Base-by-base conservation (phyloP, 352 stramenopile species). In the Nothophytophthora sp. region DNA sequence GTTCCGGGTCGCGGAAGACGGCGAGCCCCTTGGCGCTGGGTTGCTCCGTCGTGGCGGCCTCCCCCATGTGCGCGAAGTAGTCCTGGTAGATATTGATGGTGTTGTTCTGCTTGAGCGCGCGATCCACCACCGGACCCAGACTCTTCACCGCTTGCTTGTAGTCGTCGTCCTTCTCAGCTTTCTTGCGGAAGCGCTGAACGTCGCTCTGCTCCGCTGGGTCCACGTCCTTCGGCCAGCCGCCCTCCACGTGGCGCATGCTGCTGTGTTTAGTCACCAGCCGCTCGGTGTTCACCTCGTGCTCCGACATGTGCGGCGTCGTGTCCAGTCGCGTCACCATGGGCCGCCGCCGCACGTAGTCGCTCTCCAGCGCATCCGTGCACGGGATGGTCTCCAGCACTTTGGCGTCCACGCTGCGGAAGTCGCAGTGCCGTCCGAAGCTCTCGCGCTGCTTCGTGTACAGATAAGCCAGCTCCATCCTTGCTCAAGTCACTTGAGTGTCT, bases 61-160 rank as follows among this genome's bases (percentile, higher is more conserved):
- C 87, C 24, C 88, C 84, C 69, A 98, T 86, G 63, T 96, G 73
- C 42, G 88, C 79, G 69, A 98, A 98, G 67, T 98, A 98, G 61
- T 97, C 90, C 65, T 99, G 88, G 63, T 99, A 99, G 43, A 99
- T 98, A 73, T 99, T 96, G 47, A 99, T 97, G 8, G 96, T 99
- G 70, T 98, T 98, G 70, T 98, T 98, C 65, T 99, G 96, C 66
- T 97, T 97, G 76, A 98, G 95, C 43, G 91, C 96, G 12, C 86
- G 75, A 34, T 97, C 89, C 18, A 98, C 90, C 50, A 98, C 76
- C 0, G 92, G 92, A 1, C 94, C 93, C 4, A 99, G 78, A 40
- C 52, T 76, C 65, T 98, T 98, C 54, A 99, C 88, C 5, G 94
- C 86, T 58, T 92, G 84, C 60, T 98, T 97, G 70, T 97, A 98